These are phyloP conservation scores for Penicillium alfredii DNA, from an alignment of 495 filamentous ascomycete species.

Conservation along the genomic window DNA sequence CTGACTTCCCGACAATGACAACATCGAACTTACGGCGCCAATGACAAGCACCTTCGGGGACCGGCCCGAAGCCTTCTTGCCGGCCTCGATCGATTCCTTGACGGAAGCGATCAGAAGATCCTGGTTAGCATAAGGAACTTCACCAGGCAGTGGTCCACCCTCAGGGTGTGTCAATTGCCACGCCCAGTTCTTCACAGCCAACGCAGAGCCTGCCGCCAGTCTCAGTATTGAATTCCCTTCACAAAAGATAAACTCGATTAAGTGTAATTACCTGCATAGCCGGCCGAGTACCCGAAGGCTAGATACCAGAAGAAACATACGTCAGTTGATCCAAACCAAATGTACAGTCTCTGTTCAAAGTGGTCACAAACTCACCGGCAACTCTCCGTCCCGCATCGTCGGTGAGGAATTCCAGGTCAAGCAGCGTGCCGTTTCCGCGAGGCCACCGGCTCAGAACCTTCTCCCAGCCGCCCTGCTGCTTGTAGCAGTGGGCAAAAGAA, in stretches of 20 bases:
- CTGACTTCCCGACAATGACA: not conserved
- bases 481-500: conserved; percentile 81
- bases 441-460: conserved; percentile 74
- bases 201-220: conserved; percentile 46
- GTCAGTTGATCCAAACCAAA: too few species aligned
- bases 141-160: conserved; percentile 56
- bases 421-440: conserved; percentile 72
- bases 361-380: conserved; percentile 48
- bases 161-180: conserved; percentile 71
- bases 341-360: conserved; percentile 2
- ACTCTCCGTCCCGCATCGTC: conserved; percentile 74
- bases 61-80: conserved; percentile 47
- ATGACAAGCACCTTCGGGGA: conserved; percentile 53
- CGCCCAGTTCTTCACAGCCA: conserved; percentile 84
- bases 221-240: too few species aligned
- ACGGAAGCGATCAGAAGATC: conserved; percentile 65
- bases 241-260: too few species aligned
- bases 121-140: conserved; percentile 73
- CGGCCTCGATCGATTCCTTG: conserved; percentile 57
- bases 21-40: conserved; percentile 42
- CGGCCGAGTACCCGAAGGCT: conserved; percentile 70
- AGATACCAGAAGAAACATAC: too few species aligned
- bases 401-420: conserved; percentile 89
- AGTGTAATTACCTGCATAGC: conserved; percentile 57
- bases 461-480: conserved; percentile 83